Evolutionary conservation across 1,139 yeast species (phyloP).

Genomic region (Candida tetrigidarum): DNA sequence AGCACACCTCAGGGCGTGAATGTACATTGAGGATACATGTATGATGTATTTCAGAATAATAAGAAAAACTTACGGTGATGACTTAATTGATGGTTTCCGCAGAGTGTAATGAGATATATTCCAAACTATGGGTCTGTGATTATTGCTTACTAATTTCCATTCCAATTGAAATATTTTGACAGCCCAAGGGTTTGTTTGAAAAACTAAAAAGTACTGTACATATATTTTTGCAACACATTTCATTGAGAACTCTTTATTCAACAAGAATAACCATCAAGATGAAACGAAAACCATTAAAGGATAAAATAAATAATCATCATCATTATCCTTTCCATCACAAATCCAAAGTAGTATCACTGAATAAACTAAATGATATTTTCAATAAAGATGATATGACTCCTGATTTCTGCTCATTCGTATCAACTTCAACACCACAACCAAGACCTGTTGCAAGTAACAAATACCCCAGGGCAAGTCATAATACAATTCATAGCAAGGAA

Average conservation of each 20-base stretch:
- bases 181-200: too few species aligned
- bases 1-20: too few species aligned
- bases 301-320: not conserved
- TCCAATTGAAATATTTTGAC: too few species aligned
- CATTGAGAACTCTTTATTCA: not conserved
- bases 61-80: too few species aligned
- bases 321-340: not conserved
- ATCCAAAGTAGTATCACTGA: conserved; percentile 7
- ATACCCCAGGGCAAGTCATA: not conserved
- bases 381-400: not conserved
- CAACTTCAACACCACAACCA: conserved; percentile 14
- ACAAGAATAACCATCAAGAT: too few species aligned
- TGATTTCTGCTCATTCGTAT: conserved; percentile 6
- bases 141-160: too few species aligned
- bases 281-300: not conserved
- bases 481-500: not conserved
- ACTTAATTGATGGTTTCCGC: too few species aligned
- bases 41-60: too few species aligned
- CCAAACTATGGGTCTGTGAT: too few species aligned
- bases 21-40: too few species aligned
- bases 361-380: conserved; percentile 7
- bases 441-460: not conserved
- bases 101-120: too few species aligned
- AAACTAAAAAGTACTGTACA: too few species aligned
- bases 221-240: not conserved